phyloP scores from a whole-genome alignment of 164 flowering plant species.

The Macadamia integrifolia region DNA sequence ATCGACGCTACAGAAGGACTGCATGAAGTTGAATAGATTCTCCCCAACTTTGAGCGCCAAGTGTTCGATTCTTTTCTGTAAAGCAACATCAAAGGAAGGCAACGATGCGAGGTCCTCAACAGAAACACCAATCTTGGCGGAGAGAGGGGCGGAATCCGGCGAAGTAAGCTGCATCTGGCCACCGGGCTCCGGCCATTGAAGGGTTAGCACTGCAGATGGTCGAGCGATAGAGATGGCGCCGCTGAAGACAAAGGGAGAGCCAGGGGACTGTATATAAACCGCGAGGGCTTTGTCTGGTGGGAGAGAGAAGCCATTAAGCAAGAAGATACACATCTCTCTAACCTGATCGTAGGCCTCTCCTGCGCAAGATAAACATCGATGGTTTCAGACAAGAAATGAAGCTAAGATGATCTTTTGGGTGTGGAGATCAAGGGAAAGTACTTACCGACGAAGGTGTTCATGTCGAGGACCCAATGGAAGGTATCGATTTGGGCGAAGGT shows the following conservation, averaged over 20 bases:
- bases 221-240: slow-evolving; percentile 83
- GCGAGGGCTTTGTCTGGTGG: slow-evolving; percentile 95
- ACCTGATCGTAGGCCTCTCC: slow-evolving; percentile 81
- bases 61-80: slow-evolving; percentile 61
- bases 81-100: slow-evolving; percentile 66
- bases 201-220: slow-evolving; percentile 90
- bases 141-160: slow-evolving; percentile 44
- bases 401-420: neutral
- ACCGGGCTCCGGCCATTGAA: slow-evolving; percentile 84
- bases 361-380: slow-evolving; percentile 18
- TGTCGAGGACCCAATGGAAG: slow-evolving; percentile 92
- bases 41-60: slow-evolving; percentile 93
- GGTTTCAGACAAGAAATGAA: neutral
- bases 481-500: slow-evolving; percentile 93
- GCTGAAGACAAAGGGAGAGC: slow-evolving; percentile 70
- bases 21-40: slow-evolving; percentile 96
- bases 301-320: slow-evolving; percentile 66
- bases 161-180: slow-evolving; percentile 51
- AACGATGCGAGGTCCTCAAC: slow-evolving; percentile 74
- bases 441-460: slow-evolving; percentile 80
- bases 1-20: slow-evolving; percentile 89
- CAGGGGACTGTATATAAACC: slow-evolving; percentile 90
- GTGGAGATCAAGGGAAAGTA: neutral
- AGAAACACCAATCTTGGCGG: slow-evolving; percentile 93
- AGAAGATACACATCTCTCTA: slow-evolving; percentile 77